Evolutionary conservation across 148 eudicot genomes (phyloP).

Genomic region (Pharnaceum exiguum): DNA sequence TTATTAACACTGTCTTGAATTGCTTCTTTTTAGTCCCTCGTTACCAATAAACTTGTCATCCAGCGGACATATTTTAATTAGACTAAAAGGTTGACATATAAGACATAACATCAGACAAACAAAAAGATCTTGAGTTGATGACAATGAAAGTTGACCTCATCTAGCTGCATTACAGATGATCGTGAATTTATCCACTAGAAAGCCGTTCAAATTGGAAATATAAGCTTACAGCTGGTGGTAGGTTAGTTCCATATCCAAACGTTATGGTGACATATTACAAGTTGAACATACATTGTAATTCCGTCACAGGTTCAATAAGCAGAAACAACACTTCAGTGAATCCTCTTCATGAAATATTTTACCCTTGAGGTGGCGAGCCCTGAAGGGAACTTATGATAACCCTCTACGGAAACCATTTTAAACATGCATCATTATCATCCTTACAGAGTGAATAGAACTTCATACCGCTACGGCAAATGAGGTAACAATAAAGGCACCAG

Average conservation of each 20-base stretch:
- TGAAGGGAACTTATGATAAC: no score
- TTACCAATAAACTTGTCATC: neutral
- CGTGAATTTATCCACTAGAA: neutral
- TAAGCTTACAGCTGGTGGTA: no score
- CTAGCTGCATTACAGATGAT: neutral
- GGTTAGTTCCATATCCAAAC: no score
- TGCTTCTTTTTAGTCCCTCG: neutral
- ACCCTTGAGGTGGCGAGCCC: no score
- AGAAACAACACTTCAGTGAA: no score
- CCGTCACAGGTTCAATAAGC: no score
- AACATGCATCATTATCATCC: neutral
- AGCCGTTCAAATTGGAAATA: neutral
- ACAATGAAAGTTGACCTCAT: neutral
- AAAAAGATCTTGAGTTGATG: neutral
- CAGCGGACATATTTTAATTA: no score
- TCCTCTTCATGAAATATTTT: no score
- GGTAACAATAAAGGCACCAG: conserved; percentile 64
- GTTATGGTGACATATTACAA: no score
- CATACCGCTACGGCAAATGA: conserved; percentile 79
- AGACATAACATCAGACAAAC: neutral
- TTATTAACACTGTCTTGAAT: neutral
- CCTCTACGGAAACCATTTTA: no score
- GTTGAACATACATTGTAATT: no score
- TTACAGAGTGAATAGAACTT: neutral
- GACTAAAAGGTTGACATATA: no score